Base-by-base conservation (phyloP, 2,329 filamentous ascomycete species). In the Aspergillus japonicus region DNA sequence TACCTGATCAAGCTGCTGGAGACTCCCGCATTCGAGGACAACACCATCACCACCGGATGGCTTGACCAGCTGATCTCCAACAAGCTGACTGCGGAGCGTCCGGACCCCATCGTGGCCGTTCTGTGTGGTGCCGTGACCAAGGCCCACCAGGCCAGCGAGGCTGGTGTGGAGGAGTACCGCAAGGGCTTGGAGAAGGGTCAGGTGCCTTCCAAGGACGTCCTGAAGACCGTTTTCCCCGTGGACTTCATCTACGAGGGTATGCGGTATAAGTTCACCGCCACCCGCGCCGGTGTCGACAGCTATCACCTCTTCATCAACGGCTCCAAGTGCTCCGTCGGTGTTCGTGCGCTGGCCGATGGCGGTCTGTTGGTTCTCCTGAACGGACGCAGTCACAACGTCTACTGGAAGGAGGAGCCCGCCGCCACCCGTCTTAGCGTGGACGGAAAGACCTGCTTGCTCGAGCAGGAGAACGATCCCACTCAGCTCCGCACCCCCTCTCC, bases 221-320 rank as follows among this genome's bases (percentile, higher is more conserved):
- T 99, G 66, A 97, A 96, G 85, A 99, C 95, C 0, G 93, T 98
- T 56, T 99, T 99, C 84, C 89, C 91, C 3, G 87, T 99, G 55
- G 95, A 99, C 72, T 99, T 98, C 82, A 99, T 99, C 79, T 99
- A 99, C 76, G 95, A 99, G 77, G 94, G 93, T 61, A 86, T 85
- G 77, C 89, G 95, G 58, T 99, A 98, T 84, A 99, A 98, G 81
- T 99, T 99, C 78, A 99, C 95, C 0, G 93, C 92, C 31, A 98
- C 95, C 12, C 87, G 94, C 57, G 94, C 95, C 24, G 96, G 93
- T 76, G 72, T 88, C 50, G 94, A 98, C 77, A 96, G 91, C 81
- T 99, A 97, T 81, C 94, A 96, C 64, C 86, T 99, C 60, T 99
- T 98, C 83, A 96, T 98, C 84, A 99, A 99, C 75, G 95, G 95